Evolutionary conservation across 495 filamentous ascomycete genomes (phyloP), one percentile per base, ranked within the genome.

Genomic region (Durotheca rogersii): DNA sequence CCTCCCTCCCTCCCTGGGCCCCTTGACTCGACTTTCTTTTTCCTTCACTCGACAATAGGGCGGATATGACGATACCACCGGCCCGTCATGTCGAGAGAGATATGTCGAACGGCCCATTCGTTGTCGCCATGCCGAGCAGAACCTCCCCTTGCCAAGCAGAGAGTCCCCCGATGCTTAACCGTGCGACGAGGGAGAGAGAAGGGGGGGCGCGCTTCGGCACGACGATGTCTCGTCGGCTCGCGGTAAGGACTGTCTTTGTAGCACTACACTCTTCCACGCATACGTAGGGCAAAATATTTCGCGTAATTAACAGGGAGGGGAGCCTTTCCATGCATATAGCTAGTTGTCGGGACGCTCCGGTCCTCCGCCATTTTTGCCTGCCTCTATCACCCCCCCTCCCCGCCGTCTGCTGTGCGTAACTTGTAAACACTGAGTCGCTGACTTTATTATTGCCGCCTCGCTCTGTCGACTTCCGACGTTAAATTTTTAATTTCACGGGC

Each of bases 181-280:
- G n/a, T n/a, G n/a, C n/a, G n/a, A n/a, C n/a, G n/a, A n/a, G n/a
- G n/a, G n/a, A n/a, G n/a, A n/a, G n/a, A n/a, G n/a, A n/a, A n/a
- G n/a, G n/a, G n/a, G n/a, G n/a, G n/a, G n/a, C n/a, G n/a, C n/a
- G n/a, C n/a, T n/a, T n/a, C n/a, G n/a, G n/a, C n/a, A n/a, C n/a
- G n/a, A n/a, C n/a, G n/a, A n/a, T n/a, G n/a, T n/a, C 49, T 21
- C 29, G 48, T 38, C n/a, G n/a, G 42, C 14, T 34, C 49, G 42
- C 50, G 56, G 56, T 59, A 59, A 53, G 50, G 56, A 59, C 56
- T 51, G 56, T 58, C 38, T 41, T n/a, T 45, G 50, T 53, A 59
- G 51, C 53, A 50, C 46, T 58, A 58, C 48, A 53, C 49, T 4
- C n/a, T 53, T 48, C 45, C 56, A 50, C 27, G 23, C 34, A 41